Evolutionary conservation across 495 filamentous ascomycete species (phyloP).

Genomic region (Talaromyces nanjingensis): DNA sequence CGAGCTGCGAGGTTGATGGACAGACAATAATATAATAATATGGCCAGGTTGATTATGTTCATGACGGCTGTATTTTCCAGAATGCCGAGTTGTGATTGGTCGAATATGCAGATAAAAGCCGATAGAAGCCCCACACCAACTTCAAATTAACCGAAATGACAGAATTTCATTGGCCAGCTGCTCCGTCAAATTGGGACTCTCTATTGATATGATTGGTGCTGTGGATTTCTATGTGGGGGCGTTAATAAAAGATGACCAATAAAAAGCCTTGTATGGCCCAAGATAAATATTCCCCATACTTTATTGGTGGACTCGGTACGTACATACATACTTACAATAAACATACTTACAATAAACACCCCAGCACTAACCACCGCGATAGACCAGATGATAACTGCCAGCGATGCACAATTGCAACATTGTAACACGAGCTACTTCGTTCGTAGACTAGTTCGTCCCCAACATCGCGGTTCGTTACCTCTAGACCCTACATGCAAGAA

Average conservation of each 20-base stretch:
- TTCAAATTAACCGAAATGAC: neutral
- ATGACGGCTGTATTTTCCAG: neutral
- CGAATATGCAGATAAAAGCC: neutral
- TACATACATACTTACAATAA: too few relatives aligned
- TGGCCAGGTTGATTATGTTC: too few relatives aligned
- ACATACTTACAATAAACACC: too few relatives aligned
- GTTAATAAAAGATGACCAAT: neutral
- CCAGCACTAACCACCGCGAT: too few relatives aligned
- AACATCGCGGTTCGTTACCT: neutral
- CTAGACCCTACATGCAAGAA: neutral
- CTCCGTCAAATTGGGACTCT: neutral
- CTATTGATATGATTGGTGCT: neutral
- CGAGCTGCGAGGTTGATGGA: neutral
- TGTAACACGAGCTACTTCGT: slow-evolving; percentile 1
- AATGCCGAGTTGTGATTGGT: neutral
- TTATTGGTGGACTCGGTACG: too few relatives aligned
- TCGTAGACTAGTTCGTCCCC: neutral
- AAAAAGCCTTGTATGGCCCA: neutral
- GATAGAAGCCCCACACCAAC: neutral
- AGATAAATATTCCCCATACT: neutral
- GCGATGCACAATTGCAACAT: neutral
- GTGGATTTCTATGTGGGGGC: neutral
- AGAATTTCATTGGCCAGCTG: neutral
- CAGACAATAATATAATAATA: too few relatives aligned
- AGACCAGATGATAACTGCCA: neutral